Evolutionary conservation across 768 basidiomycete genomes (phyloP).

Genomic region (Mycena floridula): DNA sequence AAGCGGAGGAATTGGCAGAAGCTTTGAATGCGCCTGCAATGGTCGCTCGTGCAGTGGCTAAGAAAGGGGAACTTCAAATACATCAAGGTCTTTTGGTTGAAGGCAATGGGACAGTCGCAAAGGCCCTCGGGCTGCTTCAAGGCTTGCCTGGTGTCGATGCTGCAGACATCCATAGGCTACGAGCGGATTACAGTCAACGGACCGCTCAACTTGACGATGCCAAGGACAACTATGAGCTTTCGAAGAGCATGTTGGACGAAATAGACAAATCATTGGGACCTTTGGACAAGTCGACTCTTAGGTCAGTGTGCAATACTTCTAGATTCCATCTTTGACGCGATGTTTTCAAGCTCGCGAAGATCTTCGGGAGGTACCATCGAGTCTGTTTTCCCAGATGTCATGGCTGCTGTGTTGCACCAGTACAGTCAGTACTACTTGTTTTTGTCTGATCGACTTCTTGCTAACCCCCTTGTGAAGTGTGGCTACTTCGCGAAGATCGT

Average conservation of each 20-base stretch:
- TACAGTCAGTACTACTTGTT: conserved; percentile 44
- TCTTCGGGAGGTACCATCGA: conserved; percentile 39
- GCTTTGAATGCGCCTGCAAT: conserved; percentile 62
- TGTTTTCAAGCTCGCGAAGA: conserved; percentile 34
- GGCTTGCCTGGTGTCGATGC: conserved; percentile 49
- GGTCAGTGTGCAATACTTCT: conserved; percentile 26
- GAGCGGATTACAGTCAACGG: conserved; percentile 45
- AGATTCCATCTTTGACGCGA: conserved; percentile 3
- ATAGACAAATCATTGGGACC: conserved; percentile 48
- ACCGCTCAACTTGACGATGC: conserved; percentile 35
- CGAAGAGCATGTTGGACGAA: conserved; percentile 54
- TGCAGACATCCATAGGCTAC: conserved; percentile 51
- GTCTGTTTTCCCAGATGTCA: conserved; percentile 51
- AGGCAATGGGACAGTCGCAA: conserved; percentile 35
- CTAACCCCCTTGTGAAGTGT: conserved; percentile 41
- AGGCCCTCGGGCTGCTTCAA: conserved; percentile 40
- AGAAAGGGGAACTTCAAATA: conserved; percentile 66
- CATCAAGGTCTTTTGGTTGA: conserved; percentile 54
- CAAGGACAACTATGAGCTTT: conserved; percentile 46
- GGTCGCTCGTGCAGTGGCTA: conserved; percentile 56
- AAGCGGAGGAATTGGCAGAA: conserved; percentile 68
- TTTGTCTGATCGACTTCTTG: background rate
- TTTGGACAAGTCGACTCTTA: conserved; percentile 39
- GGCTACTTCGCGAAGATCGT: conserved; percentile 55
- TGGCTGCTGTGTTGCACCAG: conserved; percentile 58